Percentiles rank a stretch among this genome's conserved stretches.
Evolutionary conservation across 2,329 filamentous ascomycete genomes (phyloP).

Genomic region (Penicillium sp.): DNA sequence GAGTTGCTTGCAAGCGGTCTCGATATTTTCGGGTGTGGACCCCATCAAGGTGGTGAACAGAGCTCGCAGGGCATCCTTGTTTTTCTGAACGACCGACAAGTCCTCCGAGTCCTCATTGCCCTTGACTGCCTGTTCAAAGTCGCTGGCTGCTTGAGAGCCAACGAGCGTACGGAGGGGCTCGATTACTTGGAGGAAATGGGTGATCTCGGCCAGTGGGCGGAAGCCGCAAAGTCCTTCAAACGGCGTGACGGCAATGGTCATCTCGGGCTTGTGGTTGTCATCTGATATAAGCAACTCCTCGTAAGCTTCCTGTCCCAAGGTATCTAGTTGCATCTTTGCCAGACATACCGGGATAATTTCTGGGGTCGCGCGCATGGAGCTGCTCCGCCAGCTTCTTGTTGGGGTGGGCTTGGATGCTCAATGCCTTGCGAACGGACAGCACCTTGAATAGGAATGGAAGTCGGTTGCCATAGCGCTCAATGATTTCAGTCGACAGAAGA

Average conservation of each 20-base stretch:
- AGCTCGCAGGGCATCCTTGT: constrained; percentile 77
- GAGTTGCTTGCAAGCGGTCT: constrained; percentile 68
- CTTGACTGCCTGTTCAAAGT: constrained; percentile 61
- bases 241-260: constrained; percentile 95
- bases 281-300: constrained; percentile 53
- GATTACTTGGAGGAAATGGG: constrained; percentile 76
- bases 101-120: constrained; percentile 59
- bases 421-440: constrained; percentile 89
- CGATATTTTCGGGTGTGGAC: constrained; percentile 68
- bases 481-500: constrained; percentile 75
- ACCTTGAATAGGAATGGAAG: constrained; percentile 98
- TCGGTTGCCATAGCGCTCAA: constrained; percentile 75
- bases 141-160: constrained; percentile 56
- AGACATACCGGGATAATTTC: constrained; percentile 77
- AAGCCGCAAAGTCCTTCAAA: constrained; percentile 98
- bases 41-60: constrained; percentile 83
- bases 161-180: constrained; percentile 68
- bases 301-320: neutral
- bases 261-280: constrained; percentile 99
- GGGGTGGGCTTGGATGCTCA: constrained; percentile 96
- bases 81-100: constrained; percentile 55
- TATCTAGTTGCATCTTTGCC: too few species aligned
- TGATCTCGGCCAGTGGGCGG: constrained; percentile 82
- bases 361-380: constrained; percentile 81
- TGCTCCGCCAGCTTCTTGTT: constrained; percentile 93